phyloP scores from a whole-genome alignment of 2,329 filamentous ascomycete species.

The Ilyonectria sp. region DNA sequence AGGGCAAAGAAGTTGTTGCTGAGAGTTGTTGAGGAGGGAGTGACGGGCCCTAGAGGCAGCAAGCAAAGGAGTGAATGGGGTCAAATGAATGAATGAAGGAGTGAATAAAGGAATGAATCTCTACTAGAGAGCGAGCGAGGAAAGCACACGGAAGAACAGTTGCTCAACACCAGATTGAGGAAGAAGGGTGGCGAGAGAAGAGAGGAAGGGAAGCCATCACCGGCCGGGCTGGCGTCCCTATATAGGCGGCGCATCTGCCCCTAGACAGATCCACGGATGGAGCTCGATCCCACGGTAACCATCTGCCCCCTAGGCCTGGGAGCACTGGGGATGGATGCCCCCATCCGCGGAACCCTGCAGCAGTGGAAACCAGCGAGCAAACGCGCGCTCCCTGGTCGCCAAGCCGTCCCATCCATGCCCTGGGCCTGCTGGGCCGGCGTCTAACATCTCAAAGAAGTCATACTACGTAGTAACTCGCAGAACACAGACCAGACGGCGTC shows the following conservation, averaged over 20 bases:
- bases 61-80: constrained; percentile 37
- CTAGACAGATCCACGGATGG: constrained; percentile 3
- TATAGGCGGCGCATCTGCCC: constrained; percentile 36
- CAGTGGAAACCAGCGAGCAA: constrained; percentile 5
- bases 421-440: constrained; percentile 24
- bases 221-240: constrained; percentile 26
- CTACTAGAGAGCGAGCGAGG: constrained; percentile 30
- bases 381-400: constrained; percentile 1
- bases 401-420: background rate
- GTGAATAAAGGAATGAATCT: constrained; percentile 33
- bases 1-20: constrained; percentile 35
- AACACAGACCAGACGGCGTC: constrained; percentile 8
- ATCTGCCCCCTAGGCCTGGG: background rate
- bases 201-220: constrained; percentile 20
- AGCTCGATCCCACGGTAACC: constrained; percentile 4
- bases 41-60: constrained; percentile 26
- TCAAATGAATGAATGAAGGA: constrained; percentile 35
- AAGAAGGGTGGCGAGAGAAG: constrained; percentile 37
- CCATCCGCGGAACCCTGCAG: background rate
- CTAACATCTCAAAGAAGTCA: constrained; percentile 7
- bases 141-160: constrained; percentile 28
- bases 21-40: constrained; percentile 20
- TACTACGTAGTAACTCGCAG: background rate
- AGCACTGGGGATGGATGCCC: background rate
- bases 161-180: constrained; percentile 39